Evolutionary conservation across 2,329 filamentous ascomycete species (phyloP).

Genomic region (Stachybotrys elegans): DNA sequence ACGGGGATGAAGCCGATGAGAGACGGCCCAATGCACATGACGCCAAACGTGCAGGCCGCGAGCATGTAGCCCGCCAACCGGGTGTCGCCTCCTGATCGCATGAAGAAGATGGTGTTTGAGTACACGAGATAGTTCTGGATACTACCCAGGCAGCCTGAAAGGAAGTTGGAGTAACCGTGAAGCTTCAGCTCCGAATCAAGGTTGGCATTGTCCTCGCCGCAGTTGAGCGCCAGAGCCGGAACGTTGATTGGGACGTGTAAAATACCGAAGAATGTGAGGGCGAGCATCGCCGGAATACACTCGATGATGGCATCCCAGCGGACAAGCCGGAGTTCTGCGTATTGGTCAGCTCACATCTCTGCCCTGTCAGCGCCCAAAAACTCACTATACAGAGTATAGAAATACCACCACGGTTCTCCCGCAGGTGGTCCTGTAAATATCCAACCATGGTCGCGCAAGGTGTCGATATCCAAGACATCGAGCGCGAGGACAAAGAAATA

Average conservation of each 20-base stretch:
- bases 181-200: conserved; percentile 88
- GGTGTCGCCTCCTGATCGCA: conserved; percentile 83
- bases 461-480: conserved; percentile 60
- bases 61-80: conserved; percentile 82
- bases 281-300: conserved; percentile 90
- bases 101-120: conserved; percentile 95
- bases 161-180: conserved; percentile 86
- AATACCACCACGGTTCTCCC: conserved; percentile 92
- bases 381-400: conserved; percentile 91
- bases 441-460: conserved; percentile 73
- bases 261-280: conserved; percentile 94
- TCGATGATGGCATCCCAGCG: conserved; percentile 79
- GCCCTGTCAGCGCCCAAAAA: too few relatives aligned
- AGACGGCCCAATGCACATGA: conserved; percentile 80
- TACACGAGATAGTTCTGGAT: conserved; percentile 98
- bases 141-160: conserved; percentile 82
- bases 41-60: conserved; percentile 70
- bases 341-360: too few relatives aligned
- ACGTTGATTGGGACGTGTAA: conserved; percentile 98
- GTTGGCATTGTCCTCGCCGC: conserved; percentile 86
- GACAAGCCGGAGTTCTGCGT: conserved; percentile 69
- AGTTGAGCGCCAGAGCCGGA: conserved; percentile 83
- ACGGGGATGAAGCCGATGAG: conserved; percentile 93
- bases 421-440: conserved; percentile 83
- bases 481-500: conserved; percentile 71